Evolutionary conservation across 768 basidiomycete genomes (phyloP).

Genomic region (Macrolepiota albuminosa): DNA sequence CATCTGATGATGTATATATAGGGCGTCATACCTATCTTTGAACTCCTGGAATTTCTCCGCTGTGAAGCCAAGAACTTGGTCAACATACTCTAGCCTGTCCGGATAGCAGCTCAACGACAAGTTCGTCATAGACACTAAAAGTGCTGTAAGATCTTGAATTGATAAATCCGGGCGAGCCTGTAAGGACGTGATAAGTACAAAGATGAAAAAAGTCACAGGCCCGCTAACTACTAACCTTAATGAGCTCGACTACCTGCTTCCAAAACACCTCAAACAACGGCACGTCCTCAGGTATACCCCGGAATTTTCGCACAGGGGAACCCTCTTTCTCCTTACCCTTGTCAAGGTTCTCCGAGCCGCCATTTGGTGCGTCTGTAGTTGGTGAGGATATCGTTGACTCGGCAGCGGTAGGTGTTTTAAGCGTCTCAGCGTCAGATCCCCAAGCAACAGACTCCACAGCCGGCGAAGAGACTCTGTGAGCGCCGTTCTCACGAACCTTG

Average conservation of each 20-base stretch:
- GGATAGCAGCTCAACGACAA: constrained; percentile 96
- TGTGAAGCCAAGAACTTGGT: constrained; percentile 90
- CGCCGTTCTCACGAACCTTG: constrained; percentile 51
- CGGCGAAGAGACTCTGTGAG: constrained; percentile 27
- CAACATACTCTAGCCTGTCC: constrained; percentile 93
- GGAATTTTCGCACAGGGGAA: constrained; percentile 68
- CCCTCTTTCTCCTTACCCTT: constrained; percentile 64
- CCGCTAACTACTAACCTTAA: constrained; percentile 58
- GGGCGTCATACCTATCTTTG: constrained; percentile 56
- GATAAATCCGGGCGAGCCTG: constrained; percentile 96
- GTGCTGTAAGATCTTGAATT: constrained; percentile 95
- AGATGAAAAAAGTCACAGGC: not conserved
- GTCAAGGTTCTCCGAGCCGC: constrained; percentile 21
- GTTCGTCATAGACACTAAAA: constrained; percentile 93
- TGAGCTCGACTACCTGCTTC: constrained; percentile 96
- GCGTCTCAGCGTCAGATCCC: constrained; percentile 32
- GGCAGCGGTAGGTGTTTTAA: constrained; percentile 28
- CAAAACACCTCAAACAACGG: constrained; percentile 98
- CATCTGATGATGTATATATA: not conserved
- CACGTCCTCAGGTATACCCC: constrained; percentile 93
- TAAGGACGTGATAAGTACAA: not conserved
- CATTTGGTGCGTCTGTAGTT: constrained; percentile 19
- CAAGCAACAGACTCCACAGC: constrained; percentile 39
- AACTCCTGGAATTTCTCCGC: constrained; percentile 83
- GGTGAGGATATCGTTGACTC: constrained; percentile 27